These are phyloP conservation scores for Talaromyces pinophilus DNA, from an alignment of 2,329 filamentous ascomycete species.

Conservation along the genomic window DNA sequence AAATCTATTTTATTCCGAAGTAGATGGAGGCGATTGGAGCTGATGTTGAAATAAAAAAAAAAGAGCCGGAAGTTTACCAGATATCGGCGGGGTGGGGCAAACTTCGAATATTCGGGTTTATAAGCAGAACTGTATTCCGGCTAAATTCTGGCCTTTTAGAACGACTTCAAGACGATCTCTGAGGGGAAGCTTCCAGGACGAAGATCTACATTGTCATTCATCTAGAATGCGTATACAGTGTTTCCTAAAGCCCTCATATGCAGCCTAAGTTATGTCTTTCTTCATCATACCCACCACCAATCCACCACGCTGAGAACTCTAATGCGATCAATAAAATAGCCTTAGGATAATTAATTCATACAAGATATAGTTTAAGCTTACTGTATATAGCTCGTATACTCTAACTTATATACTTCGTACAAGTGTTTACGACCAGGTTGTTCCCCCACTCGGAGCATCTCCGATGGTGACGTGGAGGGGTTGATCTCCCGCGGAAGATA, in stretches of 20 bases:
- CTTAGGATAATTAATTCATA: not conserved
- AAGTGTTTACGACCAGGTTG: not conserved
- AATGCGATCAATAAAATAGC: not conserved
- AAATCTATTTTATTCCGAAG: too few species aligned
- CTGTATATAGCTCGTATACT: not conserved
- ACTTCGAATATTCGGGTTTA: not conserved
- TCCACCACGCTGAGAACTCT: not conserved
- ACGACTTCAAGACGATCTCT: not conserved
- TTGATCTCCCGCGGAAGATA: not conserved
- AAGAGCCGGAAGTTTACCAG: not conserved
- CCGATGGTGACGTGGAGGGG: constrained; percentile 11
- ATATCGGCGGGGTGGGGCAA: not conserved
- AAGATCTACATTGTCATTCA: not conserved
- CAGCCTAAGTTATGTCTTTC: not conserved
- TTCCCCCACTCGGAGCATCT: constrained; percentile 22
- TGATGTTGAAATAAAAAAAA: not conserved
- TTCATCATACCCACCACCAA: not conserved
- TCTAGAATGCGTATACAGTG: not conserved
- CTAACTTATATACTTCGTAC: not conserved
- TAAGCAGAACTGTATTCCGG: not conserved
- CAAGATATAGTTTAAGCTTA: not conserved
- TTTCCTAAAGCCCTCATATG: not conserved
- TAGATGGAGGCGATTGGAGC: not conserved
- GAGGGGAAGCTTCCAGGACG: not conserved
- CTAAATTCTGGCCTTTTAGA: not conserved